phyloP scores from a whole-genome alignment of 768 basidiomycete species.

The Suillus bovinus region DNA sequence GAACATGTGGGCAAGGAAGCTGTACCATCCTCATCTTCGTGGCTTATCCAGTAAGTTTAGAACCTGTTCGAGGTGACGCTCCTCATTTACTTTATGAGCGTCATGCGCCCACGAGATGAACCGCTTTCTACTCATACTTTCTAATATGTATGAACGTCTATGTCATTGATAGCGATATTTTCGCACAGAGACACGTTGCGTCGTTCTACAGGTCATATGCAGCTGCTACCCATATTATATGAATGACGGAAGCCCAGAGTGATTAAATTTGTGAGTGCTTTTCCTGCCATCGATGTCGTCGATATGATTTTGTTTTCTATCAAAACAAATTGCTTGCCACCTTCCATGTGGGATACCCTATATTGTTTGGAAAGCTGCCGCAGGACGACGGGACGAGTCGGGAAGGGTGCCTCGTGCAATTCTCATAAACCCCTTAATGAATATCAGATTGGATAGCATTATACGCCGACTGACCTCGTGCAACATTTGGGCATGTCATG shows the following conservation, averaged over 20 bases:
- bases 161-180: background rate
- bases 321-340: background rate
- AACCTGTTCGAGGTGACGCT: background rate
- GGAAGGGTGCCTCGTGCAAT: background rate
- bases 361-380: background rate
- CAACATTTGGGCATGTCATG: background rate
- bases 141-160: background rate
- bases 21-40: background rate
- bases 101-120: background rate
- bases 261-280: constrained; percentile 5
- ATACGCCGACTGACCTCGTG: background rate
- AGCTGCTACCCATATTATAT: background rate
- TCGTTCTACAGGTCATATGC: background rate
- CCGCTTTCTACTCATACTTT: background rate
- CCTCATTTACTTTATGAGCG: background rate
- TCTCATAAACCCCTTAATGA: constrained; percentile 2
- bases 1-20: background rate
- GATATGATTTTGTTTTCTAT: background rate
- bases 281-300: background rate
- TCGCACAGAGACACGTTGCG: background rate
- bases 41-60: background rate
- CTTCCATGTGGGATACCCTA: background rate
- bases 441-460: background rate
- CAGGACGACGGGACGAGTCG: background rate
- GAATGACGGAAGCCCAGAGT: constrained; percentile 1